Conservation (phyloP, 345 rosid species). For the Acer negundo region DNA sequence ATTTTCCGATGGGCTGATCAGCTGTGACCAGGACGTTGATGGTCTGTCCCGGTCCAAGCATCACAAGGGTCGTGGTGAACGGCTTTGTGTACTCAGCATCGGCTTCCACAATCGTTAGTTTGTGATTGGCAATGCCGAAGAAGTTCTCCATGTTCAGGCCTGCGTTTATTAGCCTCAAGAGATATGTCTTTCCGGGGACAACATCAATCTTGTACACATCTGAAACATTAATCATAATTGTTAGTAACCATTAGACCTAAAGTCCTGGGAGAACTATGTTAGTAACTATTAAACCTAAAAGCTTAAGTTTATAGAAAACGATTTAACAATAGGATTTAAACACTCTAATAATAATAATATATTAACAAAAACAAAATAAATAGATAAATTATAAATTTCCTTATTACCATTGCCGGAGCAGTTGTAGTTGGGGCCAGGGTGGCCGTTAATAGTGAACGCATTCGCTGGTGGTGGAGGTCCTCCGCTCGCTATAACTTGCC, state of each 20-base stretch:
- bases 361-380: background rate
- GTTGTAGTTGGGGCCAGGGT: slow-evolving; percentile 85
- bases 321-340: too few species aligned
- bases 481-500: slow-evolving; percentile 59
- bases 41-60: slow-evolving; percentile 94
- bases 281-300: too few species aligned
- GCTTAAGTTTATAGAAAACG: too few species aligned
- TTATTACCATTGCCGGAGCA: slow-evolving; percentile 67
- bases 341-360: background rate
- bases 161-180: slow-evolving; percentile 75
- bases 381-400: background rate
- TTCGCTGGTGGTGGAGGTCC: slow-evolving; percentile 71
- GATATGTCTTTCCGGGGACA: slow-evolving; percentile 69
- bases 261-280: too few species aligned
- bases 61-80: slow-evolving; percentile 60
- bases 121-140: slow-evolving; percentile 83
- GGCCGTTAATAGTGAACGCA: slow-evolving; percentile 84
- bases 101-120: slow-evolving; percentile 70
- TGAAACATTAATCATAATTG: slow-evolving; percentile 32
- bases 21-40: slow-evolving; percentile 78
- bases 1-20: slow-evolving; percentile 67
- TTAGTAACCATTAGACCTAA: too few species aligned
- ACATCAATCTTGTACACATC: slow-evolving; percentile 65
- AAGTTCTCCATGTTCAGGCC: slow-evolving; percentile 80
- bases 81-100: slow-evolving; percentile 87